A percentile compares a stretch with the other conserved stretches of the same genome.
phyloP scores from a whole-genome alignment of 768 basidiomycete genomes.

The Boletus rex-veris region DNA sequence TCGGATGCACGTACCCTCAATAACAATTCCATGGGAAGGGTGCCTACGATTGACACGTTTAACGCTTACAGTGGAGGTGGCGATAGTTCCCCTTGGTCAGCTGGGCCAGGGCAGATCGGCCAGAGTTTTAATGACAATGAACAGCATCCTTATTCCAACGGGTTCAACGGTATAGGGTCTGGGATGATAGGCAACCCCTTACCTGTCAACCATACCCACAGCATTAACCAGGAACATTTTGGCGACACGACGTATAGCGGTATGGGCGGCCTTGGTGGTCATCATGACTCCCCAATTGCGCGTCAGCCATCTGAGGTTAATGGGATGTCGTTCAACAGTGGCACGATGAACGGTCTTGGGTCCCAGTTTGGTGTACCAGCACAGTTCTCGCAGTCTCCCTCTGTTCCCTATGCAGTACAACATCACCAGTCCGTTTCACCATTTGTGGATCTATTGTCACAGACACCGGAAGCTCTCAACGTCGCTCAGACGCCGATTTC shows the following conservation, averaged over 20 bases:
- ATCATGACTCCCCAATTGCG: constrained; percentile 22
- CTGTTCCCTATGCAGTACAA: constrained; percentile 14
- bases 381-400: constrained; percentile 22
- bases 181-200: constrained; percentile 15
- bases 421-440: constrained; percentile 25
- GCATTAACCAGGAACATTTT: constrained; percentile 27
- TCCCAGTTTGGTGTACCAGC: constrained; percentile 19
- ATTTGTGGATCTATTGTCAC: constrained; percentile 20
- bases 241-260: constrained; percentile 22
- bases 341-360: constrained; percentile 15
- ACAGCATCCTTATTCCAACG: constrained; percentile 23
- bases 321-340: constrained; percentile 20
- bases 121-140: constrained; percentile 24
- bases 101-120: constrained; percentile 21
- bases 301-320: constrained; percentile 24
- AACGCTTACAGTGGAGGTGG: constrained; percentile 34
- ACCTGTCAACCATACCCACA: constrained; percentile 20
- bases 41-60: constrained; percentile 38
- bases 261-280: constrained; percentile 20
- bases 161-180: constrained; percentile 21
- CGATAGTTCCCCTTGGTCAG: constrained; percentile 33
- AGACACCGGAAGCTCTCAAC: constrained; percentile 14
- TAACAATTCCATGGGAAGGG: constrained; percentile 31
- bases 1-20: constrained; percentile 39
- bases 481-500: constrained; percentile 21